Percentiles rank a stretch among this genome's conserved stretches.
phyloP scores from a whole-genome alignment of 345 rosid species.

The Aquilaria malaccensis region DNA sequence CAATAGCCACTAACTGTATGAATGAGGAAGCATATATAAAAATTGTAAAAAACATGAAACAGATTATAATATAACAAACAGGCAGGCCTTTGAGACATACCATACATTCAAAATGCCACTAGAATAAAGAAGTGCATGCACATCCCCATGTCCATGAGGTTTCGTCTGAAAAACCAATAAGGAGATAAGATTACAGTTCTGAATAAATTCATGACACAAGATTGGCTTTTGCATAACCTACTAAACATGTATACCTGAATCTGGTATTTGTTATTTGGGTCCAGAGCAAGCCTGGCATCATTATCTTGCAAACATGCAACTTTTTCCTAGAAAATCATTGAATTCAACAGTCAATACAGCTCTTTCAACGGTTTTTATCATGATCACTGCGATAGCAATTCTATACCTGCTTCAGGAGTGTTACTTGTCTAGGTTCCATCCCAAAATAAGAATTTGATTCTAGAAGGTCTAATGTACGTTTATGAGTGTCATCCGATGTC shows the following conservation, averaged over 20 bases:
- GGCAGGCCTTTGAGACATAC: slow-evolving; percentile 27
- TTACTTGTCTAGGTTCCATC: slow-evolving; percentile 79
- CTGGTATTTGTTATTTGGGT: slow-evolving; percentile 66
- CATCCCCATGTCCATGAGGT: slow-evolving; percentile 99
- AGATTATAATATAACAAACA: slow-evolving; percentile 5
- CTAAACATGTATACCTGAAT: slow-evolving; percentile 56
- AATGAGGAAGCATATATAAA: background rate
- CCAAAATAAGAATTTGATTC: slow-evolving; percentile 84
- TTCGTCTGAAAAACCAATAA: slow-evolving; percentile 57
- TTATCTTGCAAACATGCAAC: slow-evolving; percentile 96
- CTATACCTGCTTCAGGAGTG: slow-evolving; percentile 85
- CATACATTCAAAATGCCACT: slow-evolving; percentile 75
- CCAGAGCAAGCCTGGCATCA: slow-evolving; percentile 84
- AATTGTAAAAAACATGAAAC: slow-evolving; percentile 1
- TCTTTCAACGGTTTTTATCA: background rate
- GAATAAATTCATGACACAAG: background rate
- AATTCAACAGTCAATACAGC: background rate
- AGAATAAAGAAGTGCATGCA: slow-evolving; percentile 83
- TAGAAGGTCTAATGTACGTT: slow-evolving; percentile 55
- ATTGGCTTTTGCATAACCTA: background rate
- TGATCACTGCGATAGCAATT: slow-evolving; percentile 2
- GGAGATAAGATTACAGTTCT: background rate
- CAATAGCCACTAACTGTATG: too few species aligned
- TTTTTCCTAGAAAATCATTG: slow-evolving; percentile 58
- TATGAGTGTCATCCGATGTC: slow-evolving; percentile 97